Conservation (phyloP, 495 filamentous ascomycete genomes). For the Hyaloscypha finlandica region DNA sequence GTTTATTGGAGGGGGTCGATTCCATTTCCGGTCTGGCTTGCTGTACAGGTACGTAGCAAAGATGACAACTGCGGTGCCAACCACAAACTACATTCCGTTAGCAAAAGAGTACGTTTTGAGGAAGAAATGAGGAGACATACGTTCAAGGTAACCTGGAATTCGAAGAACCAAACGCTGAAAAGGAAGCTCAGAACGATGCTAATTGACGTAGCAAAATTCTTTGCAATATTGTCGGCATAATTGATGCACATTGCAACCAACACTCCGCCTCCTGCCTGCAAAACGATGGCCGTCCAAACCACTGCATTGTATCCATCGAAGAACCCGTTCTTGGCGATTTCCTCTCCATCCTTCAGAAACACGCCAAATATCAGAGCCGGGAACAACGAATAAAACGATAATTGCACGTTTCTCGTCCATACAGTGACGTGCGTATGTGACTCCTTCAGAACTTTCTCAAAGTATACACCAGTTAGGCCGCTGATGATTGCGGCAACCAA, state of each 20-base stretch:
- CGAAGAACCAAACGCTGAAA: constrained; percentile 82
- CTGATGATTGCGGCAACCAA: constrained; percentile 75
- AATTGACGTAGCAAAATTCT: constrained; percentile 89
- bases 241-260: constrained; percentile 82
- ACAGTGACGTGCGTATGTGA: constrained; percentile 67
- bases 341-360: constrained; percentile 79
- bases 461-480: constrained; percentile 84
- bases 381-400: constrained; percentile 89
- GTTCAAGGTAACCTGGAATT: constrained; percentile 66
- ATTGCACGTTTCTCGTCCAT: constrained; percentile 93
- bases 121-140: constrained; percentile 54
- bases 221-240: constrained; percentile 84
- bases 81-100: constrained; percentile 63
- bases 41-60: constrained; percentile 85
- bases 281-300: constrained; percentile 81
- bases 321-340: constrained; percentile 81
- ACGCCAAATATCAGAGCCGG: constrained; percentile 85
- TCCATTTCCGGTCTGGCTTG: constrained; percentile 51
- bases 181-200: constrained; percentile 84
- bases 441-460: constrained; percentile 93
- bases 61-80: constrained; percentile 77
- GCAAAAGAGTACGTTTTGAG: background rate
- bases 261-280: constrained; percentile 84
- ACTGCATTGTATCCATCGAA: constrained; percentile 91
- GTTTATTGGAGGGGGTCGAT: constrained; percentile 71